A percentile compares a stretch with the other conserved stretches of the same genome.
Conservation (phyloP, 2,329 filamentous ascomycete species). For the Neofusicoccum cordaticola region DNA sequence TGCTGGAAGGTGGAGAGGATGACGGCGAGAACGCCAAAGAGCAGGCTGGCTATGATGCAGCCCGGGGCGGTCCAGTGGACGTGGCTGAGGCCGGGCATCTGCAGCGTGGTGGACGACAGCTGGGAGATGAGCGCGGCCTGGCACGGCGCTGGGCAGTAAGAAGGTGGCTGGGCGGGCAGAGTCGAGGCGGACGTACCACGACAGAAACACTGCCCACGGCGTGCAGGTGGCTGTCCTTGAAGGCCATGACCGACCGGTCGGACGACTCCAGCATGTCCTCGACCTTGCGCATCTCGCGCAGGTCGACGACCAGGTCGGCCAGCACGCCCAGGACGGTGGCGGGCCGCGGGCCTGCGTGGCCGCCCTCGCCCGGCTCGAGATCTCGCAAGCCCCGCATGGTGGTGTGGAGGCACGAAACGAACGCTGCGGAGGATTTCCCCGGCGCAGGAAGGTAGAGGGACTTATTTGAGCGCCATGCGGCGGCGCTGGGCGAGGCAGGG, state of each 20-base stretch:
- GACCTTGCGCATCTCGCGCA: slow-evolving; percentile 9
- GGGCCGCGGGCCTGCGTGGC: neutral
- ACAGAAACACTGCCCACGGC: slow-evolving; percentile 7
- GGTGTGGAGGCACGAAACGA: neutral
- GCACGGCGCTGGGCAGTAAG: neutral
- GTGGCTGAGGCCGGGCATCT: slow-evolving; percentile 4
- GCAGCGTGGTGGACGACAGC: slow-evolving; percentile 6
- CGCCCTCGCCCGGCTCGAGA: neutral
- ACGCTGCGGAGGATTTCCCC: too few relatives aligned
- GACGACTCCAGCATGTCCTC: slow-evolving; percentile 2
- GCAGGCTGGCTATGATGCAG: slow-evolving; percentile 1
- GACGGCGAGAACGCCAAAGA: slow-evolving; percentile 9
- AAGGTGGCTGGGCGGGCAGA: neutral
- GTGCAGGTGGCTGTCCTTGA: slow-evolving; percentile 3
- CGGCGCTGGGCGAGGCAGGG: neutral
- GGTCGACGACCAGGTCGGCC: neutral
- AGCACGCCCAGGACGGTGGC: neutral
- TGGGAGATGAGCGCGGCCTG: slow-evolving; percentile 9
- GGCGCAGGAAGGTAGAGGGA: too few relatives aligned
- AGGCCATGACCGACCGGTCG: neutral
- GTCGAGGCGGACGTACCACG: neutral
- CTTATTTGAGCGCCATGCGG: too few relatives aligned
- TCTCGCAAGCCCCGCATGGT: neutral
- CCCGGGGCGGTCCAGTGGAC: slow-evolving; percentile 1
- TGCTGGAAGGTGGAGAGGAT: slow-evolving; percentile 6